Evolutionary conservation across 1,139 yeast species (phyloP).

Genomic region (Magnusiomyces tetraspermus): DNA sequence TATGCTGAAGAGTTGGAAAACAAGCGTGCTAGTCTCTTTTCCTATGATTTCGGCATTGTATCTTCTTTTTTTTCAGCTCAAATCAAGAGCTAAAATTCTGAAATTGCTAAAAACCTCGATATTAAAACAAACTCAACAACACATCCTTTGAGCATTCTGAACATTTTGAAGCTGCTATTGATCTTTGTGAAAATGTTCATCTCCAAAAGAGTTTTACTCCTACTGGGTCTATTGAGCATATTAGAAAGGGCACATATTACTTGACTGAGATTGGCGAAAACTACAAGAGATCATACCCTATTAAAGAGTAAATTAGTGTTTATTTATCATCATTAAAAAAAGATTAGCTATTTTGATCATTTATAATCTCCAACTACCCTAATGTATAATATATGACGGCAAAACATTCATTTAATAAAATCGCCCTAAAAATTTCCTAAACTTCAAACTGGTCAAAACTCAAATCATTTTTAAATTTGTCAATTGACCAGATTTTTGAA

Average conservation of each 20-base stretch:
- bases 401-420: no score
- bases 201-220: slow-evolving; percentile 74
- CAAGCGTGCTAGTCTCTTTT: slow-evolving; percentile 85
- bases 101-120: slow-evolving; percentile 56
- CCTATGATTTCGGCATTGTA: slow-evolving; percentile 97
- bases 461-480: no score
- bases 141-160: slow-evolving; percentile 66
- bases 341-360: no score
- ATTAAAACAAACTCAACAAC: slow-evolving; percentile 58
- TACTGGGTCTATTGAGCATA: slow-evolving; percentile 60
- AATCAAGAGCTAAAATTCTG: slow-evolving; percentile 71
- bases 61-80: slow-evolving; percentile 74
- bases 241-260: slow-evolving; percentile 74
- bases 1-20: slow-evolving; percentile 65
- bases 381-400: no score
- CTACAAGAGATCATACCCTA: slow-evolving; percentile 71
- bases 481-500: no score
- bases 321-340: no score
- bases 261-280: slow-evolving; percentile 77
- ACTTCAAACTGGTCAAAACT: no score
- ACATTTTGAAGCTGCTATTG: slow-evolving; percentile 73
- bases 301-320: slow-evolving; percentile 52
- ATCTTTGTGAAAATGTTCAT: slow-evolving; percentile 81
- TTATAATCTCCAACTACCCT: no score
- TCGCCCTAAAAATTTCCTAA: no score